Conservation (phyloP, 345 rosid species). For the Salix viminalis region DNA sequence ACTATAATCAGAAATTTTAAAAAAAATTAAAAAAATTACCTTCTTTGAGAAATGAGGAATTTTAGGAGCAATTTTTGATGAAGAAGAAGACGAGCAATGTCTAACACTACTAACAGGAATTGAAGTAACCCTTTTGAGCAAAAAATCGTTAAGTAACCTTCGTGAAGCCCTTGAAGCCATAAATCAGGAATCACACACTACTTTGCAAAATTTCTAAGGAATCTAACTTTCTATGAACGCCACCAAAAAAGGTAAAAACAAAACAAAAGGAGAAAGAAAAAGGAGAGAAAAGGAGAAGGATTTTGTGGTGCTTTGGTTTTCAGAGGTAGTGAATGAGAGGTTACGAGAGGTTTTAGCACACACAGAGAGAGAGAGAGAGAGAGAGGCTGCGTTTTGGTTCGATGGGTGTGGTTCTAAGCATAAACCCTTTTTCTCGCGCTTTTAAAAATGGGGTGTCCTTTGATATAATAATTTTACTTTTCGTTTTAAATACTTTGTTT, state of each 20-base stretch:
- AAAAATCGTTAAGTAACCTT: constrained; percentile 39
- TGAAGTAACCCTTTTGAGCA: constrained; percentile 32
- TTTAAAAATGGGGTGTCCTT: background rate
- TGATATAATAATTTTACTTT: too few species aligned
- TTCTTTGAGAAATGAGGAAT: constrained; percentile 78
- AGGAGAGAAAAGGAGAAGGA: background rate
- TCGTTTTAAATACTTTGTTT: too few species aligned
- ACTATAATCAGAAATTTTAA: background rate
- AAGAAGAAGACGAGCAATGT: constrained; percentile 45
- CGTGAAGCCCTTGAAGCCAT: constrained; percentile 54
- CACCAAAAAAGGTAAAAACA: background rate
- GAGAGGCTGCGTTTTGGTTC: background rate
- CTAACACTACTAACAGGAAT: constrained; percentile 37
- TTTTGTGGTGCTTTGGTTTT: background rate
- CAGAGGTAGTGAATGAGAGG: background rate
- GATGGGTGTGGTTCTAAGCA: background rate
- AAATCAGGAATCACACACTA: background rate
- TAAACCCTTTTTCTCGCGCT: background rate
- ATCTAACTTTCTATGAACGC: background rate
- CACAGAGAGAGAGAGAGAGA: background rate
- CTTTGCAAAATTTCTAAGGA: background rate
- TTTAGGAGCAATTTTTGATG: constrained; percentile 34
- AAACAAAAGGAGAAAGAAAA: background rate
- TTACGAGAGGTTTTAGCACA: constrained; percentile 8
- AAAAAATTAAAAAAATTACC: constrained; percentile 25